Percentiles rank a stretch among this genome's conserved stretches.
Conservation (phyloP, 164 flowering plant species). For the Tinospora cordifolia region DNA sequence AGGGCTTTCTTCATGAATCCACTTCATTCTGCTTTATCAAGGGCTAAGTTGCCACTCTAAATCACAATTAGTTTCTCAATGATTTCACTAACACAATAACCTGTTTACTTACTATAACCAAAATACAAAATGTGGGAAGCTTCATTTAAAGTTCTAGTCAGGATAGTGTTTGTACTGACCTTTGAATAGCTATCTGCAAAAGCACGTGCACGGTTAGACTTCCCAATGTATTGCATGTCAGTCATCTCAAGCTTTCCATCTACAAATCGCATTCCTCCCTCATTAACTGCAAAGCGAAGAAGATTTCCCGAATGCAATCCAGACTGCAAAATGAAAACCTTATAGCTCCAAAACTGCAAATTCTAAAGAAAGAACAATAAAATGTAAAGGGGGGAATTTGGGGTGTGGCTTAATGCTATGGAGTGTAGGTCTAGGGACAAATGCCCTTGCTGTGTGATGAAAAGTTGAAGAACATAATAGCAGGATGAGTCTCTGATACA, state of each 20-base stretch:
- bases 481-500: too few relatives aligned
- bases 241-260: conserved; percentile 82
- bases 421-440: not conserved
- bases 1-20: too few relatives aligned
- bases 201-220: conserved; percentile 70
- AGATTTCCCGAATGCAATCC: conserved; percentile 52
- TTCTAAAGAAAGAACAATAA: not conserved
- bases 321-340: conserved; percentile 36
- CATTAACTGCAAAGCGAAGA: conserved; percentile 60
- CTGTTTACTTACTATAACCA: too few relatives aligned
- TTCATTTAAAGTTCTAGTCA: too few relatives aligned
- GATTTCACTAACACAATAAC: too few relatives aligned
- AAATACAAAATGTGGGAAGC: too few relatives aligned
- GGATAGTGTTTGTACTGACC: conserved; percentile 34
- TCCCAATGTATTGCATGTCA: conserved; percentile 65
- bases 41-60: too few relatives aligned
- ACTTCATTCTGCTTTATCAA: too few relatives aligned
- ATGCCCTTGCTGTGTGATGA: not conserved
- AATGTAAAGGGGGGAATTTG: not conserved
- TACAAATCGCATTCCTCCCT: conserved; percentile 60
- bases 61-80: too few relatives aligned
- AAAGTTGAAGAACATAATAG: not conserved
- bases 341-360: not conserved
- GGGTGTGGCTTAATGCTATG: not conserved
- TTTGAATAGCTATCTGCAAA: conserved; percentile 92